Percentiles rank a stretch among this genome's conserved stretches.
Evolutionary conservation across 2,329 filamentous ascomycete species (phyloP).

Genomic region (Fusarium pseudoanthophilum): DNA sequence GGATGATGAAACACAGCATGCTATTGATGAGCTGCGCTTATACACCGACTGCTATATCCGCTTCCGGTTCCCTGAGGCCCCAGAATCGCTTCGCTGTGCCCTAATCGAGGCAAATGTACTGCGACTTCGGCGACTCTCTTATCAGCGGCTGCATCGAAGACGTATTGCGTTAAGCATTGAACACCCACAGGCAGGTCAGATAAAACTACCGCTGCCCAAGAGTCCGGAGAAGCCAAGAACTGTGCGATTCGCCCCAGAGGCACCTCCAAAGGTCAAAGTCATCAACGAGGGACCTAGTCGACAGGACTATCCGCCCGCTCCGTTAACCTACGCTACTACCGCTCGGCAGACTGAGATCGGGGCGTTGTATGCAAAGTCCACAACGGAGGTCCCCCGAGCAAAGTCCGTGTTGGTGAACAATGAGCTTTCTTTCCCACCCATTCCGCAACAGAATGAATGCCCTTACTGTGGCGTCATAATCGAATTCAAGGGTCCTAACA

Average conservation of each 20-base stretch:
- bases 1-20: neutral
- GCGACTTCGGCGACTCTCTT: neutral
- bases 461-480: neutral
- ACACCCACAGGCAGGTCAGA: rapidly evolving
- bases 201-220: neutral
- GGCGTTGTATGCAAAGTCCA: neutral
- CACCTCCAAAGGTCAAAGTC: neutral
- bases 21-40: neutral
- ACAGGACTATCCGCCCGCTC: neutral
- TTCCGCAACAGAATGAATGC: neutral
- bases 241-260: neutral
- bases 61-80: neutral
- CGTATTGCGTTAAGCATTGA: neutral
- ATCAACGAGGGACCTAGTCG: neutral
- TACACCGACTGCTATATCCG: neutral
- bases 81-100: neutral
- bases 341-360: neutral
- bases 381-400: neutral
- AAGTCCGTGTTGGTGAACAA: neutral
- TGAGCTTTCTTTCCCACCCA: neutral
- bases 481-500: neutral
- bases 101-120: neutral
- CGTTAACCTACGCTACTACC: neutral
- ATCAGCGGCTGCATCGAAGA: neutral
- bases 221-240: too few species aligned